Base-by-base conservation (phyloP, 1,139 yeast genomes). In the Nakaseomyces sp. region DNA sequence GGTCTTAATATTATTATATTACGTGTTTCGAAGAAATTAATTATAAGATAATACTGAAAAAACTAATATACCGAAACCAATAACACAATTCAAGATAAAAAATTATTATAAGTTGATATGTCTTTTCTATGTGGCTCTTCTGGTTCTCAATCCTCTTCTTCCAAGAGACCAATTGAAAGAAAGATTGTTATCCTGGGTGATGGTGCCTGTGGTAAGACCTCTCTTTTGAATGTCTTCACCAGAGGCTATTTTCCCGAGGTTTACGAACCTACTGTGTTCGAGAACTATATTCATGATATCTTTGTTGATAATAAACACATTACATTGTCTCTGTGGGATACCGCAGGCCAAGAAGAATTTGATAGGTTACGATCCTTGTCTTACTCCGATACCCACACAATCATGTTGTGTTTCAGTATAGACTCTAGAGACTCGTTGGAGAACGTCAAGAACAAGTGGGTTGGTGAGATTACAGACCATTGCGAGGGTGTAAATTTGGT, bases 331-430 rank as follows among this genome's bases (percentile, higher is more conserved):
- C 71, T 91, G 46, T 91, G 98, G 98, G 98, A 91, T 63, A 91
- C 98, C 5, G 98, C 98, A 3, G 98, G 98, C 5, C 98, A 91
- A 70, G 98, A 91, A 68, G 98, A 91, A 68, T 91, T 89, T 60
- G 98, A 91, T 64, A 74, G 96, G 50, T 72, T 89, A 60, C 76
- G 97, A 61, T 84, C 95, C 2, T 71, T 89, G 51, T 82, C 94
- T 35, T 91, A 91, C 64, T 81, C 93, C 17, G 98, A 91, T 63
- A 91, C 98, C 5, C 96, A 91, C 66, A 87, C 96, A 56, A 89
- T 91, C 56, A 89, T 91, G 93, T 75, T 91, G 47, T 91, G 98
- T 69, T 91, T 91, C 63, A 80, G 94, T 30, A 89, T 91, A 48
- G 98, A 91, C 64, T 87, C 96, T 2, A 79, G 84, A 20, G 98